Percentiles rank a stretch among this genome's conserved stretches.
Evolutionary conservation across 2,329 filamentous ascomycete genomes (phyloP).

Genomic region (Clonostachys sp.): DNA sequence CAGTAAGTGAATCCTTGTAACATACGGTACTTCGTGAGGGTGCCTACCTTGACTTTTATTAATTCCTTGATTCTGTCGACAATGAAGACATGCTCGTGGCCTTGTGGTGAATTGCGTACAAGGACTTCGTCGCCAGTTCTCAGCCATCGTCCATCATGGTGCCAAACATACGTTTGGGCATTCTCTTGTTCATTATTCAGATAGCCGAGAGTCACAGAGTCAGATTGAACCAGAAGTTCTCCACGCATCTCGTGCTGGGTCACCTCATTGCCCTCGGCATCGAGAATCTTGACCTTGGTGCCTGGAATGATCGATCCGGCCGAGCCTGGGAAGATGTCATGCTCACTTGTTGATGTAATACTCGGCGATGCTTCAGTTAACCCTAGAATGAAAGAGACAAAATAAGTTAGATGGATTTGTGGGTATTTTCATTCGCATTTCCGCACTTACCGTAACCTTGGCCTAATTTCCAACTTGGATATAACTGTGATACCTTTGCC

Average conservation of each 20-base stretch:
- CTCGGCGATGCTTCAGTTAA: slow-evolving; percentile 76
- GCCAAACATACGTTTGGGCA: slow-evolving; percentile 63
- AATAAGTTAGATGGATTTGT: not conserved
- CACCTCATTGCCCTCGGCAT: slow-evolving; percentile 60
- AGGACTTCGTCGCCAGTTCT: slow-evolving; percentile 78
- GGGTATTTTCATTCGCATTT: not conserved
- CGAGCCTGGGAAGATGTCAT: slow-evolving; percentile 67
- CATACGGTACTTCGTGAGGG: not conserved
- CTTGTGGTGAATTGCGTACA: slow-evolving; percentile 52
- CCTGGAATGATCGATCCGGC: slow-evolving; percentile 67
- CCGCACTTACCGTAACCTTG: slow-evolving; percentile 64
- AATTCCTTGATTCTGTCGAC: slow-evolving; percentile 67
- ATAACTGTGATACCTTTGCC: slow-evolving; percentile 53
- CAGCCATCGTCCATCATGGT: slow-evolving; percentile 66
- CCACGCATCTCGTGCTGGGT: slow-evolving; percentile 64
- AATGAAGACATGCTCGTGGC: slow-evolving; percentile 75
- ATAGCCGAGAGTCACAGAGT: slow-evolving; percentile 73
- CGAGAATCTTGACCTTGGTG: slow-evolving; percentile 60
- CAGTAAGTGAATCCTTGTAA: not conserved
- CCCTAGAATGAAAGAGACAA: slow-evolving; percentile 32
- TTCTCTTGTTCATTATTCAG: slow-evolving; percentile 78
- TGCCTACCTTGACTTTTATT: slow-evolving; percentile 65
- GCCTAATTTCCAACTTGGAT: slow-evolving; percentile 59
- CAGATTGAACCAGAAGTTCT: slow-evolving; percentile 71
- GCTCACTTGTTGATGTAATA: slow-evolving; percentile 51